Percentiles rank a stretch among this genome's conserved stretches.
phyloP scores from a whole-genome alignment of 1,139 yeast genomes.

The Geotrichum klebahnii region DNA sequence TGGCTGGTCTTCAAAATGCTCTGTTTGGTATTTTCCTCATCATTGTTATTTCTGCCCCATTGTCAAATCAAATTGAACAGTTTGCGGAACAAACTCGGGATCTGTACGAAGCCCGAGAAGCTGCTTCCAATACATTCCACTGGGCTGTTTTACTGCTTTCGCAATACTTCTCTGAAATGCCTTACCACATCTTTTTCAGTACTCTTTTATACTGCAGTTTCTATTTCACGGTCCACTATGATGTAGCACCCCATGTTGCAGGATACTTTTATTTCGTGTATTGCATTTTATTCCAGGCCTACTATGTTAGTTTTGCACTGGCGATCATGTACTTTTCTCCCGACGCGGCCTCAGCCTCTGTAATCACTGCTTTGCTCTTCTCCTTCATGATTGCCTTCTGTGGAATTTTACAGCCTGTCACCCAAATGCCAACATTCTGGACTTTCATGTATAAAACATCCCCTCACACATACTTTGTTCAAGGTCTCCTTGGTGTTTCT shows the following conservation, averaged over 20 bases:
- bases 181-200: slow-evolving; percentile 52
- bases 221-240: slow-evolving; percentile 55
- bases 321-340: slow-evolving; percentile 56
- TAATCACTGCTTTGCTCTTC: slow-evolving; percentile 50
- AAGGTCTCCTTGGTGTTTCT: slow-evolving; percentile 48
- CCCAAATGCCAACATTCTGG: slow-evolving; percentile 59
- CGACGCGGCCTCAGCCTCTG: slow-evolving; percentile 59
- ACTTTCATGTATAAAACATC: slow-evolving; percentile 63
- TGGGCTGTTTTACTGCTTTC: slow-evolving; percentile 55
- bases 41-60: slow-evolving; percentile 50
- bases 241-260: slow-evolving; percentile 47
- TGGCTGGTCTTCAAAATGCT: slow-evolving; percentile 51
- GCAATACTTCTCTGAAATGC: slow-evolving; percentile 53
- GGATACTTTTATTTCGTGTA: slow-evolving; percentile 55
- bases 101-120: slow-evolving; percentile 59
- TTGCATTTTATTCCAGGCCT: slow-evolving; percentile 53
- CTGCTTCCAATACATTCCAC: slow-evolving; percentile 61
- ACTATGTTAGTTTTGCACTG: slow-evolving; percentile 53
- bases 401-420: slow-evolving; percentile 59
- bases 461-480: slow-evolving; percentile 63
- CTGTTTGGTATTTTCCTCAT: slow-evolving; percentile 52
- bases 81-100: slow-evolving; percentile 54
- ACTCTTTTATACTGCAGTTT: slow-evolving; percentile 52
- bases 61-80: slow-evolving; percentile 56
- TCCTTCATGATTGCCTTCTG: slow-evolving; percentile 54